Base-by-base conservation (phyloP, 2,329 filamentous ascomycete genomes). In the Thielaviopsis populi region DNA sequence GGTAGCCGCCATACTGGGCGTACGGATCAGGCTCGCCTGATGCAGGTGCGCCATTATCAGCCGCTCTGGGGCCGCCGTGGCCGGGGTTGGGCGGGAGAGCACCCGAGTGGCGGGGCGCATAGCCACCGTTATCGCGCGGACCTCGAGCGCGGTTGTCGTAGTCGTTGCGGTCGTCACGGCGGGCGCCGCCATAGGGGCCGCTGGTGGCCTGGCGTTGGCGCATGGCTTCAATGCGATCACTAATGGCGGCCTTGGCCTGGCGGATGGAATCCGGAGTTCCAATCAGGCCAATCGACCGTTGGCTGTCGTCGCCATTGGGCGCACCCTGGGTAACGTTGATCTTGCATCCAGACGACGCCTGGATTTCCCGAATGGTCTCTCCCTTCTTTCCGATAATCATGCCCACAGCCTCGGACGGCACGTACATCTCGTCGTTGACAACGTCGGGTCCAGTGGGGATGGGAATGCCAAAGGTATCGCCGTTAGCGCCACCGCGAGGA, bases 321-420 rank as follows among this genome's bases (percentile, higher is more conserved):
- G 87, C 87, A 42, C 85, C 86, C 70, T 89, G 88, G 40, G 89
- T 88, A 30, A 96, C 91, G 70, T 96, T 96, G 78, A 96, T 95
- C 77, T 95, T 95, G 80, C 91, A 96, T 56, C 89, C 88, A 4
- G 89, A 94, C 40, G 78, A 81, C 71, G 85, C 87, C 74, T 96
- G 91, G 86, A 96, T 95, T 69, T 95, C 89, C 68, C 91, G 90
- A 72, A 96, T 96, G 0, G 91, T 95, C 76, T 96, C 91, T 68
- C 91, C 91, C 64, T 89, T 88, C 78, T 95, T 95, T 68, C 91
- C 91, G 67, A 96, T 96, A 68, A 96, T 95, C 91, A 96, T 96
- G 66, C 91, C 91, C 63, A 96, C 91, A 5, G 91, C 88, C 72
- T 96, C 91, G 24, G 90, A 92, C 13, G 91, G 91, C 10, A 96